These are phyloP conservation scores for Cyclotella sp. DNA, from an alignment of 108 stramenopile genomes.

Conservation along the genomic window DNA sequence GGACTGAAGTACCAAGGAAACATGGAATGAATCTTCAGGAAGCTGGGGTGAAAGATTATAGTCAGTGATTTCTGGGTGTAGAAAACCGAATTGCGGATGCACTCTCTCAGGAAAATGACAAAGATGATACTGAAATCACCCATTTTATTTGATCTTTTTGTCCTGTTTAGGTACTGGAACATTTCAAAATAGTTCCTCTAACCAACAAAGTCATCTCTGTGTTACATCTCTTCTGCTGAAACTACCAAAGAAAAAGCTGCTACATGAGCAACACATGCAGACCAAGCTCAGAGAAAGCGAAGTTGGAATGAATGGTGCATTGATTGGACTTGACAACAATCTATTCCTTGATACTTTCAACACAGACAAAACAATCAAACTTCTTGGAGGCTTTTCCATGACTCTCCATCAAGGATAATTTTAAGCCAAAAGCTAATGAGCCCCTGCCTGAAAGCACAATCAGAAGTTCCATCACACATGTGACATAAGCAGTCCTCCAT, in stretches of 20 bases:
- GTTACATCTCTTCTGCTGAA: slow-evolving; percentile 34
- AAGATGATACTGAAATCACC: slow-evolving; percentile 13
- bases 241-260: slow-evolving; percentile 29
- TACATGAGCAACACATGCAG: no score
- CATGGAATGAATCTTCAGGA: slow-evolving; percentile 3
- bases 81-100: slow-evolving; percentile 27
- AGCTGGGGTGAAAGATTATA: no score
- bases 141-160: background rate
- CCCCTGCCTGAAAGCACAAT: slow-evolving; percentile 30
- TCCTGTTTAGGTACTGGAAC: slow-evolving; percentile 21
- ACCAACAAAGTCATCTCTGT: no score
- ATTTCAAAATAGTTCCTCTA: no score
- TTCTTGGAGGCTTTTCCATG: no score
- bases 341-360: no score
- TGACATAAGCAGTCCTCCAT: no score
- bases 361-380: background rate
- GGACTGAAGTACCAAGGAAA: background rate
- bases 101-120: slow-evolving; percentile 18
- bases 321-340: slow-evolving; percentile 6
- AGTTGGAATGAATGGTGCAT: slow-evolving; percentile 6
- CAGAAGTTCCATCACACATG: no score
- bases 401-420: slow-evolving; percentile 19
- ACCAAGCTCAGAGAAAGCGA: slow-evolving; percentile 20
- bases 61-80: slow-evolving; percentile 30
- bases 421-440: slow-evolving; percentile 15